A percentile compares a stretch with the other conserved stretches of the same genome.
Evolutionary conservation across 1,284 basidiomycete species (phyloP).

Genomic region (Grifola frondosa): DNA sequence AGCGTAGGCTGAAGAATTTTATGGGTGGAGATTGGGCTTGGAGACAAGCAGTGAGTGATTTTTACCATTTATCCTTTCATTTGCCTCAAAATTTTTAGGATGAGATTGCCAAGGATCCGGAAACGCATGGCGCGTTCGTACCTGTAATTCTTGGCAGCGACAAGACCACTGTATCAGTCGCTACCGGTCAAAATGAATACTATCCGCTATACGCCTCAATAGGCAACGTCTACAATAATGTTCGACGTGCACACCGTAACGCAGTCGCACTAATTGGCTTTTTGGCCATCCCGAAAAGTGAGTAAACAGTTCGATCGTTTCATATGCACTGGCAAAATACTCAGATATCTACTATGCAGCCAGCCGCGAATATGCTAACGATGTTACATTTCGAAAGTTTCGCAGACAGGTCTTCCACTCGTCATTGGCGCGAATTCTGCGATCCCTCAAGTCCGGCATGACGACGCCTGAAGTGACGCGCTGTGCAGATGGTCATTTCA

Average conservation of each 20-base stretch:
- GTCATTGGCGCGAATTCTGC: neutral
- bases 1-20: slow-evolving; percentile 7
- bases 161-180: slow-evolving; percentile 24
- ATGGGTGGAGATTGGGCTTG: slow-evolving; percentile 13
- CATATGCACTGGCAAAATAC: neutral
- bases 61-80: too few species aligned
- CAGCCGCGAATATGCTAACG: neutral
- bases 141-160: slow-evolving; percentile 19
- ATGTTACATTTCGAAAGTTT: slow-evolving; percentile 7
- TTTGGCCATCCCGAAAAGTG: slow-evolving; percentile 18
- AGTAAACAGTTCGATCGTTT: neutral
- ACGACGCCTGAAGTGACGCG: slow-evolving; percentile 2
- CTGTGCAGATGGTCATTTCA: slow-evolving; percentile 11
- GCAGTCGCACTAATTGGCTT: slow-evolving; percentile 17
- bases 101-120: slow-evolving; percentile 9
- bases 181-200: slow-evolving; percentile 20
- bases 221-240: slow-evolving; percentile 17
- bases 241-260: slow-evolving; percentile 17
- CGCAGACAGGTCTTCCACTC: slow-evolving; percentile 10
- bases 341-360: neutral
- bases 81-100: slow-evolving; percentile 6
- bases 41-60: slow-evolving; percentile 19
- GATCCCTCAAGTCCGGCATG: slow-evolving; percentile 3
- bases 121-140: slow-evolving; percentile 11
- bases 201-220: slow-evolving; percentile 21